phyloP scores from a whole-genome alignment of 2,329 filamentous ascomycete species.

The Colletotrichum falcatum region DNA sequence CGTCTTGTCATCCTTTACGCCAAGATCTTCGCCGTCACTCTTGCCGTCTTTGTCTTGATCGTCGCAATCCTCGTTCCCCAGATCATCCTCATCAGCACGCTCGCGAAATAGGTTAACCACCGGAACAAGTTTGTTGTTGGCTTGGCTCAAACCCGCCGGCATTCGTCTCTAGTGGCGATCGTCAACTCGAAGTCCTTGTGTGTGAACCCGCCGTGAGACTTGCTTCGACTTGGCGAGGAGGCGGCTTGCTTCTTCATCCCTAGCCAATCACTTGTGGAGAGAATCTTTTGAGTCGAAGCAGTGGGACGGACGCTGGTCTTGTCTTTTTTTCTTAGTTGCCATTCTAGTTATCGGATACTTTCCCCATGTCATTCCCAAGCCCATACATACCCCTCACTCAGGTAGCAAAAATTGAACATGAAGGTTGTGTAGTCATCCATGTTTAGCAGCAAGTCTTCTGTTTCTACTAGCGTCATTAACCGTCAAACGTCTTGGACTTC shows the following conservation, averaged over 20 bases:
- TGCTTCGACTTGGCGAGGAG: background rate
- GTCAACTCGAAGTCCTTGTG: background rate
- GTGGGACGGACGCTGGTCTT: background rate
- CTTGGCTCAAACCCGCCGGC: background rate
- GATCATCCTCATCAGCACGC: conserved; percentile 56
- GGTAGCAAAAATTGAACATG: background rate
- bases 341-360: background rate
- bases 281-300: background rate
- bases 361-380: background rate
- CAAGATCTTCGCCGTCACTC: conserved; percentile 74
- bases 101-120: conserved; percentile 7
- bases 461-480: conserved; percentile 37
- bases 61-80: conserved; percentile 64
- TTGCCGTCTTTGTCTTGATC: conserved; percentile 61
- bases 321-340: no score
- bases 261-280: no score
- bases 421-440: background rate
- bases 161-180: background rate
- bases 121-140: no score
- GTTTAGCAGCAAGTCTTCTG: background rate
- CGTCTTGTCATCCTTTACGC: conserved; percentile 80
- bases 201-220: no score
- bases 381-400: background rate
- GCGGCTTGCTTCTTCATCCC: no score
- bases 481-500: conserved; percentile 37